Base-by-base conservation (phyloP, 208 protist genomes). In the Acanthamoeba royreba region DNA sequence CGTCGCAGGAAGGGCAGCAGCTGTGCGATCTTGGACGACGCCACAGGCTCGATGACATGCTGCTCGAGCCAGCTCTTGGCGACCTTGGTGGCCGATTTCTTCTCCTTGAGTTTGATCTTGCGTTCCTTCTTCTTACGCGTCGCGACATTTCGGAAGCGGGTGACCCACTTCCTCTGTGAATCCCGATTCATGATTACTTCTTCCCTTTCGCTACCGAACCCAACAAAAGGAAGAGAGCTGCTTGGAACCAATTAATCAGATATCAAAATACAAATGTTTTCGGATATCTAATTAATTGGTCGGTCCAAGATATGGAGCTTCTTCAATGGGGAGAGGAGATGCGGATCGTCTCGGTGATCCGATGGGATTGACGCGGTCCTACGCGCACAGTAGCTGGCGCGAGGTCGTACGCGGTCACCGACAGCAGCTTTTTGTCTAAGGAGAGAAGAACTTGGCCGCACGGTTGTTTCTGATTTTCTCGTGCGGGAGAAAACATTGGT, bases 81-180 rank as follows among this genome's bases (percentile, higher is more conserved):
- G 3, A 25, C 8, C 35, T 15, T 46, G 11, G 46, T 69, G 49
- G 53, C 83, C 25, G 52, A 66, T 46, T 90, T 90, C 52, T 69
- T 58, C 52, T 90, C 53, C 49, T 90, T 90, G 13, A 66, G 83
- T 31, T 90, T 90, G n/a, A 69, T 90, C 83, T 25, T 4, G 22
- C 83, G 40, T 22, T 90, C 83, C 49, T 90, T 90, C 83, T 90
- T 90, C 52, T 66, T 58, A 11, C 46, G 46, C 11, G 83, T 69
- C 0, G 53, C 52, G 22, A 66, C 52, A 46, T 66, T 66, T 42
- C 83, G 45, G 83, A 90, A 90, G 49, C 83, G 83, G 35, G 83
- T 90, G 52, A 90, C 74, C 74, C 74, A 85, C 74, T 85, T 85
- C 43, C 74, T 40, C 74, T 85, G 42, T 0, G 38, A 53, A 7